These are phyloP conservation scores for Saccharomycopsis selenospora DNA, from an alignment of 805 yeast species.

Conservation along the genomic window DNA sequence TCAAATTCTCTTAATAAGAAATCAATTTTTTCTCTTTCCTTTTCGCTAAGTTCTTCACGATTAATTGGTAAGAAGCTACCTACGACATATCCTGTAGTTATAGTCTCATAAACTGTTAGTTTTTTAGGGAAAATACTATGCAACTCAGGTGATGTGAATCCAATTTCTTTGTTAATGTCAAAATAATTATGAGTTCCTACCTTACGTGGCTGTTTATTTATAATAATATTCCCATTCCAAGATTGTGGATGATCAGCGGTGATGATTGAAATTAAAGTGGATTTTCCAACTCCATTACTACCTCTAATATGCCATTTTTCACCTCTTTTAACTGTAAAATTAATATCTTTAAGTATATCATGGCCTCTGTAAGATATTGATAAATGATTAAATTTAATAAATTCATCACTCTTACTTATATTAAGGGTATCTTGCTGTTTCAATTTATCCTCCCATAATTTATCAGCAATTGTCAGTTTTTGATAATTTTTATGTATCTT, in stretches of 20 bases:
- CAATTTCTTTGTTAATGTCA: slow-evolving; percentile 70
- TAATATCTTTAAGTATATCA: slow-evolving; percentile 50
- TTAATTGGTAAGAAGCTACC: slow-evolving; percentile 55
- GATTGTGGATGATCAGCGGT: slow-evolving; percentile 97
- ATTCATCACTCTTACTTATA: neutral
- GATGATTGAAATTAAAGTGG: slow-evolving; percentile 74
- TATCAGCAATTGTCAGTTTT: slow-evolving; percentile 17
- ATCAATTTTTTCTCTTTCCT: slow-evolving; percentile 35
- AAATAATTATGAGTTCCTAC: slow-evolving; percentile 75
- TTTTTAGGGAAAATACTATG: slow-evolving; percentile 74
- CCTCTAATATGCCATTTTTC: slow-evolving; percentile 89
- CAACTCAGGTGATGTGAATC: slow-evolving; percentile 85
- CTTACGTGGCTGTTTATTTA: slow-evolving; percentile 60
- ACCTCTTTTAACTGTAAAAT: slow-evolving; percentile 62
- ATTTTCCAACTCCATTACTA: slow-evolving; percentile 87
- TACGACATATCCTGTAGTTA: slow-evolving; percentile 66
- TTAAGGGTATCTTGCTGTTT: neutral
- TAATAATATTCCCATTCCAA: slow-evolving; percentile 64
- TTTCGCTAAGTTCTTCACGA: slow-evolving; percentile 27
- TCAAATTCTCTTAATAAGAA: slow-evolving; percentile 42
- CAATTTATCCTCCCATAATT: neutral
- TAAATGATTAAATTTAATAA: slow-evolving; percentile 52
- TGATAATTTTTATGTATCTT: slow-evolving; percentile 3
- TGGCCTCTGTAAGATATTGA: slow-evolving; percentile 59
- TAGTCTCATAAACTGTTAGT: slow-evolving; percentile 46